Conservation (phyloP, 2,329 filamentous ascomycete species). For the Akanthomyces lecanii region DNA sequence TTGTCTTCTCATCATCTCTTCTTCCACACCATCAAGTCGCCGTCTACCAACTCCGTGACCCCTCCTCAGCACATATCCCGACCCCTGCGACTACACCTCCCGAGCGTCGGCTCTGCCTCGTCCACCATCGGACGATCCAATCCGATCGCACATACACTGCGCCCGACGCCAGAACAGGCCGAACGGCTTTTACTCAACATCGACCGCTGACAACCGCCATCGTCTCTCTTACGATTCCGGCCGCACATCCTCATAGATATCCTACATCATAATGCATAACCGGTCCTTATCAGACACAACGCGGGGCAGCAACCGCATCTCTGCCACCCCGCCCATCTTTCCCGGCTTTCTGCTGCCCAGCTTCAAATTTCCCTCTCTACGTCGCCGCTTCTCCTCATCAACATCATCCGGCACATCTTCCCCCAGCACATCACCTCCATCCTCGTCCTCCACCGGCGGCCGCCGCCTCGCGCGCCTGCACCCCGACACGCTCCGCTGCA, state of each 20-base stretch:
- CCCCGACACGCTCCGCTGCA: slow-evolving; percentile 56
- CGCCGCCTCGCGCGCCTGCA: slow-evolving; percentile 39
- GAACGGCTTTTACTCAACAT: not conserved
- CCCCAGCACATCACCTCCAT: slow-evolving; percentile 26
- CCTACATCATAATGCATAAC: not conserved
- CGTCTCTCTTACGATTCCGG: not conserved
- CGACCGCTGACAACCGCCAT: not conserved
- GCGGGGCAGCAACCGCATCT: slow-evolving; percentile 34
- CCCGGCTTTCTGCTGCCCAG: slow-evolving; percentile 50
- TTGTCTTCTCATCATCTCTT: not conserved
- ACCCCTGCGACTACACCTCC: not conserved
- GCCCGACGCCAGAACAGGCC: not conserved
- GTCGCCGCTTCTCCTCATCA: slow-evolving; percentile 36
- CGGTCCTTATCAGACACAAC: slow-evolving; percentile 25
- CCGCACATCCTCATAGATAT: not conserved
- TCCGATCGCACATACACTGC: not conserved
- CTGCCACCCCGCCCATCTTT: slow-evolving; percentile 43
- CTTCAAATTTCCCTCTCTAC: slow-evolving; percentile 45
- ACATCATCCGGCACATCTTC: slow-evolving; percentile 17
- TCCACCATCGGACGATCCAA: not conserved
- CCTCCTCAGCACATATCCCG: not conserved
- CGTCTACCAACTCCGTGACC: not conserved
- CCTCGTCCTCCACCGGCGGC: slow-evolving; percentile 22
- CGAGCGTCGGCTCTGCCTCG: not conserved
- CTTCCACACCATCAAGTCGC: not conserved